Conservation (phyloP, 2,329 filamentous ascomycete genomes). For the Talaromyces verruculosus region DNA sequence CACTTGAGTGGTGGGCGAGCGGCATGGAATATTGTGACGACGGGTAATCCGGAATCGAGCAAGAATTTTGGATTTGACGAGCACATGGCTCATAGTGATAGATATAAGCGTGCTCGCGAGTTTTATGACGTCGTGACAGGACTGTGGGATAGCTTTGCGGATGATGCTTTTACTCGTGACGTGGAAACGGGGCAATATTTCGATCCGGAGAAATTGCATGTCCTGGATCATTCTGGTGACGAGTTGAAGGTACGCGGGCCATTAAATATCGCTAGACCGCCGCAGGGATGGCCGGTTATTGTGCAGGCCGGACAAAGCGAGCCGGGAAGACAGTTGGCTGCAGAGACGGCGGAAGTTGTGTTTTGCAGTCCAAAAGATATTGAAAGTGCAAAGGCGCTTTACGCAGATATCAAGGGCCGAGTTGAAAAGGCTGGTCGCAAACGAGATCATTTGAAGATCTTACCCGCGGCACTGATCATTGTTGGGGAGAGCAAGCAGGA, state of each 20-base stretch:
- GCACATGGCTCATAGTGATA: constrained; percentile 51
- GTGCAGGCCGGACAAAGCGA: constrained; percentile 57
- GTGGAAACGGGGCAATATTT: constrained; percentile 51
- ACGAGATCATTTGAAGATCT: constrained; percentile 51
- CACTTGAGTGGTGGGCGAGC: constrained; percentile 53
- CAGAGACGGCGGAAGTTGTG: constrained; percentile 55
- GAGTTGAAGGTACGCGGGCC: constrained; percentile 51
- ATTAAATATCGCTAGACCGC: constrained; percentile 54
- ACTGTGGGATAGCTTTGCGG: constrained; percentile 57
- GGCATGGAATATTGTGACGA: constrained; percentile 58
- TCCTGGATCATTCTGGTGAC: constrained; percentile 53
- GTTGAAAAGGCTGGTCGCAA: constrained; percentile 49
- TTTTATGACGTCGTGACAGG: constrained; percentile 57
- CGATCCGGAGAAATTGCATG: constrained; percentile 55
- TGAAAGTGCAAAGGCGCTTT: constrained; percentile 49
- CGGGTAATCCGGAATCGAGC: constrained; percentile 53
- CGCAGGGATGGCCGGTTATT: constrained; percentile 58
- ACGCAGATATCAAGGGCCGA: constrained; percentile 54
- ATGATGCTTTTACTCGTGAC: constrained; percentile 56
- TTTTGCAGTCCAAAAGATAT: constrained; percentile 54
- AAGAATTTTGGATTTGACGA: constrained; percentile 55
- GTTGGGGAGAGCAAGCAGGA: constrained; percentile 53
- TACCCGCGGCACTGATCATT: constrained; percentile 54
- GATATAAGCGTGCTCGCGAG: constrained; percentile 54
- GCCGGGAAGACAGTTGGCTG: constrained; percentile 53